phyloP scores from a whole-genome alignment of 1,284 basidiomycete species.

The Pulveroboletus sp. region DNA sequence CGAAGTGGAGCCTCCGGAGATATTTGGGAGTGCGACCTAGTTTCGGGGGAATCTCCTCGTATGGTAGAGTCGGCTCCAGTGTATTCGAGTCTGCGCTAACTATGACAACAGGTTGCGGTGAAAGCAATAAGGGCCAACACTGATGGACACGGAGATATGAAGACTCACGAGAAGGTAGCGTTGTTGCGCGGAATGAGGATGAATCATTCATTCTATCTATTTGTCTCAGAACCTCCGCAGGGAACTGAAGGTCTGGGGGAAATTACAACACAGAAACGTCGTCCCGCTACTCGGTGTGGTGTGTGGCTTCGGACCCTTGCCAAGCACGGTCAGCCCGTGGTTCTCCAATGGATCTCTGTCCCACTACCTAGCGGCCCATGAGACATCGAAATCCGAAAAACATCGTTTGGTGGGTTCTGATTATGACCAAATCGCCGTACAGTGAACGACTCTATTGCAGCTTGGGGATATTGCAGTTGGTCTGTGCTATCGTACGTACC shows the following conservation, averaged over 20 bases:
- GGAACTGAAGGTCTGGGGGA: constrained; percentile 30
- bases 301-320: constrained; percentile 19
- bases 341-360: constrained; percentile 30
- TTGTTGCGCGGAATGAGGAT: neutral
- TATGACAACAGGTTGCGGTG: constrained; percentile 24
- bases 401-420: constrained; percentile 18
- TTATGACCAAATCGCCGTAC: neutral
- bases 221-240: constrained; percentile 27
- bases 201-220: neutral
- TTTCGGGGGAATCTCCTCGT: constrained; percentile 1
- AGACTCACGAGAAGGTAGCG: constrained; percentile 19
- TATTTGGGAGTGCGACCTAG: constrained; percentile 31
- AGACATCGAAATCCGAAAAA: neutral
- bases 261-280: constrained; percentile 27
- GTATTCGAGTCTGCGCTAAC: neutral
- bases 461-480: constrained; percentile 30
- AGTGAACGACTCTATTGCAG: constrained; percentile 10
- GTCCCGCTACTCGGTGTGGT: constrained; percentile 34
- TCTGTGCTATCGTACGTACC: constrained; percentile 29
- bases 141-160: neutral
- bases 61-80: constrained; percentile 5
- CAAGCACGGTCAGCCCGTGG: constrained; percentile 34
- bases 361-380: constrained; percentile 13
- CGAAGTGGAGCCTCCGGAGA: constrained; percentile 24
- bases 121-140: constrained; percentile 20